Conservation (phyloP, 2,329 filamentous ascomycete genomes). For the Penicillium corylophilum region DNA sequence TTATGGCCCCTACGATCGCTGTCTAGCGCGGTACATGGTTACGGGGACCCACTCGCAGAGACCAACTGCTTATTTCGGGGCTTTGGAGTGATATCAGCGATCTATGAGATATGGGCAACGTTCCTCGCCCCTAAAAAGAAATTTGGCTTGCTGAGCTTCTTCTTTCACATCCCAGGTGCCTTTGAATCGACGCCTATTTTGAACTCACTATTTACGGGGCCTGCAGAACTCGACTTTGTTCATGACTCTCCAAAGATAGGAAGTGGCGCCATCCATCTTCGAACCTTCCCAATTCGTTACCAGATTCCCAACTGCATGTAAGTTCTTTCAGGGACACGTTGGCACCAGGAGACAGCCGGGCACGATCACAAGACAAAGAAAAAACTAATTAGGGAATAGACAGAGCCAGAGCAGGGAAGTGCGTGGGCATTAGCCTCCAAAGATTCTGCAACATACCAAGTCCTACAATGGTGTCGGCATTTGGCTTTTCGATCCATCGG, state of each 20-base stretch:
- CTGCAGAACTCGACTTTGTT: background rate
- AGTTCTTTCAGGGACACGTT: background rate
- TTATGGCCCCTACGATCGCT: background rate
- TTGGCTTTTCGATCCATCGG: background rate
- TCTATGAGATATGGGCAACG: background rate
- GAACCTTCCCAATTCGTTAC: background rate
- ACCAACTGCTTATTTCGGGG: slow-evolving; percentile 7
- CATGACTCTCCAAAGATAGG: background rate
- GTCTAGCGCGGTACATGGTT: background rate
- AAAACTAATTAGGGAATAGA: background rate
- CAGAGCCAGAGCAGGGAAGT: background rate
- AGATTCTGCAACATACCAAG: background rate
- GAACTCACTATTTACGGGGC: background rate
- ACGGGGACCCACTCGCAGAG: background rate
- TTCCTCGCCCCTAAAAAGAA: background rate
- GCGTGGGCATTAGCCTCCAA: background rate
- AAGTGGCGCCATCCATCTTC: background rate
- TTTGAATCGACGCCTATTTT: background rate
- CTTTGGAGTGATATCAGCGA: background rate
- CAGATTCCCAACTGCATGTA: background rate
- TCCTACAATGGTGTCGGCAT: background rate
- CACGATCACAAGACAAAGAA: background rate
- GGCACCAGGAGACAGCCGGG: background rate
- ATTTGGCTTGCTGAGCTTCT: background rate
- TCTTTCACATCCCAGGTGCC: background rate